Evolutionary conservation across 257 asterid species (phyloP).

Genomic region (Salvia hispanica): DNA sequence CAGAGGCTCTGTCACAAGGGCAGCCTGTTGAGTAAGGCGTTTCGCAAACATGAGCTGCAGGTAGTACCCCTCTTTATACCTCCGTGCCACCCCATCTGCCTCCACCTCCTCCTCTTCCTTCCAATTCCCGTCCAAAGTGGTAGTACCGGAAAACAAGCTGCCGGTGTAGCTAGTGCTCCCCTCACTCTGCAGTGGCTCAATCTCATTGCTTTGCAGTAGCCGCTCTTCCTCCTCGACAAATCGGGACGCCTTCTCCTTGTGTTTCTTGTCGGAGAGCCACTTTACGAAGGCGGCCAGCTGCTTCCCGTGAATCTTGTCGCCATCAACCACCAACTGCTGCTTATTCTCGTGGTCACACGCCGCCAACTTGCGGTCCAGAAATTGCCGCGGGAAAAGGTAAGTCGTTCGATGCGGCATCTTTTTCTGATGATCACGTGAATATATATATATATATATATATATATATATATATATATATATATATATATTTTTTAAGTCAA

Average conservation of each 20-base stretch:
- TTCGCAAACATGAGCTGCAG: slow-evolving; percentile 76
- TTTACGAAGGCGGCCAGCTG: slow-evolving; percentile 60
- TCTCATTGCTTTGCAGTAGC: slow-evolving; percentile 42
- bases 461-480: no score
- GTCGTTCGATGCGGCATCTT: slow-evolving; percentile 95
- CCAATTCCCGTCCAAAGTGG: slow-evolving; percentile 77
- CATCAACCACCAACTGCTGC: slow-evolving; percentile 37
- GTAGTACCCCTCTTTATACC: slow-evolving; percentile 60
- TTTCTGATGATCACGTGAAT: slow-evolving; percentile 48
- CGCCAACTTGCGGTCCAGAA: slow-evolving; percentile 63
- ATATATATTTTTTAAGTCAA: no score
- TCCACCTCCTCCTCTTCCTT: slow-evolving; percentile 56
- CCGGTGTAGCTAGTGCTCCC: slow-evolving; percentile 83
- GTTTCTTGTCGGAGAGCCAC: slow-evolving; percentile 66
- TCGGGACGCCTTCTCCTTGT: slow-evolving; percentile 42
- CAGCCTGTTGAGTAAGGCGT: slow-evolving; percentile 64
- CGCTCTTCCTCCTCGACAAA: slow-evolving; percentile 57
- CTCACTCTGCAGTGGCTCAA: slow-evolving; percentile 61
- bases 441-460: no score
- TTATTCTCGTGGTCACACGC: slow-evolving; percentile 66
- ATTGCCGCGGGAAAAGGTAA: slow-evolving; percentile 84
- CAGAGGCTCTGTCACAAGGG: slow-evolving; percentile 51
- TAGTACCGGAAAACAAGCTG: slow-evolving; percentile 75
- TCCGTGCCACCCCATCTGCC: slow-evolving; percentile 46
- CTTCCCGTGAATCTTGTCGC: slow-evolving; percentile 70